A percentile compares a stretch with the other conserved stretches of the same genome.
Conservation (phyloP, 139 green algal species). For the Chlamydomonas incerta region DNA sequence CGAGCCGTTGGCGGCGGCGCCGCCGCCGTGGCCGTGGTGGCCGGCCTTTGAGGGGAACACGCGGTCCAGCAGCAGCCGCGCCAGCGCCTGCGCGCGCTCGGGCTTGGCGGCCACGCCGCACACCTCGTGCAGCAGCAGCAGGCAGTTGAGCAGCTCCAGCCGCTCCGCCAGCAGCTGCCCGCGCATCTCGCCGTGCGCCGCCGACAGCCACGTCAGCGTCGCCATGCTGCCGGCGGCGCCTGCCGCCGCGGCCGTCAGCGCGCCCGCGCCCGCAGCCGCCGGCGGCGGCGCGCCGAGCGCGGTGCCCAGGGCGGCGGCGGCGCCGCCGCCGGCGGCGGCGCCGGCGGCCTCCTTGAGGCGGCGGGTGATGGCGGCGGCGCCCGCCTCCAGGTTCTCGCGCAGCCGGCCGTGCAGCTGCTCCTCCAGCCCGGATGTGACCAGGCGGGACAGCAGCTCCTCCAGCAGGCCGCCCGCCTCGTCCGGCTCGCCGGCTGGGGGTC, state of each 20-base stretch:
- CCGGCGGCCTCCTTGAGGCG: neutral
- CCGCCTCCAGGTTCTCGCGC: constrained; percentile 38
- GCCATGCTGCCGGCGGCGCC: neutral
- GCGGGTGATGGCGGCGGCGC: constrained; percentile 20
- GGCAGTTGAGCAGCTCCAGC: constrained; percentile 64
- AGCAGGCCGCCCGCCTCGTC: constrained; percentile 5
- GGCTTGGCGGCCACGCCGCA: constrained; percentile 58
- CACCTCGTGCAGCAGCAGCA: constrained; percentile 73
- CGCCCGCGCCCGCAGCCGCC: neutral
- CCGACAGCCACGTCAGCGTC: constrained; percentile 35
- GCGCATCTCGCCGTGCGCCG: constrained; percentile 30
- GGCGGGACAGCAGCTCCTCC: neutral
- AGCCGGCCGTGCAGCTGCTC: constrained; percentile 43
- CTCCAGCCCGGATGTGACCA: constrained; percentile 58
- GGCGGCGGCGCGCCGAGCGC: neutral
- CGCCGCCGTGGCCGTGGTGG: neutral
- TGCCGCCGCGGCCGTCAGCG: neutral
- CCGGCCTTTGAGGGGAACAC: constrained; percentile 45
- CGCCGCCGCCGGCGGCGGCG: neutral
- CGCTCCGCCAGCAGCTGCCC: constrained; percentile 62
- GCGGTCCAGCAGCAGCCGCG: constrained; percentile 52
- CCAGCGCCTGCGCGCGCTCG: constrained; percentile 60
- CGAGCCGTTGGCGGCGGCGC: neutral
- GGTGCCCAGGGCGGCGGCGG: neutral
- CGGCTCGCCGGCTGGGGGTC: neutral